These are phyloP conservation scores for Epichloe gansuensis DNA, from an alignment of 2,329 filamentous ascomycete species.

Conservation along the genomic window DNA sequence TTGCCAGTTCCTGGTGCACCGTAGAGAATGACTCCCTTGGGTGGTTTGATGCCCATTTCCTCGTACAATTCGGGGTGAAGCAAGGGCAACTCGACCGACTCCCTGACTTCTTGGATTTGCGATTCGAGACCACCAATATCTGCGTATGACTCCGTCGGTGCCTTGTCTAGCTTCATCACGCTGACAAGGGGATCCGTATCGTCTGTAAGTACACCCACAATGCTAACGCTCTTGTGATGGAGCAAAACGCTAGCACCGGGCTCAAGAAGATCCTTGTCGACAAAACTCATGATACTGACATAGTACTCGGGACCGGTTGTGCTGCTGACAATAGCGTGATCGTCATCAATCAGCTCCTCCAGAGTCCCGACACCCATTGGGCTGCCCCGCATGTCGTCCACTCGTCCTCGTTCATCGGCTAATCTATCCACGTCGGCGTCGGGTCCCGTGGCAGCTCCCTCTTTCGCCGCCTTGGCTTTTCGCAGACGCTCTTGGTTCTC, in stretches of 20 bases:
- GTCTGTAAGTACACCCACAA: conserved; percentile 92
- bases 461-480: conserved; percentile 75
- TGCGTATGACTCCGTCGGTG: conserved; percentile 93
- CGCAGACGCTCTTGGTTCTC: conserved; percentile 96
- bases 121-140: conserved; percentile 93
- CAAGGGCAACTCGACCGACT: conserved; percentile 90
- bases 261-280: conserved; percentile 96
- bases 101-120: conserved; percentile 95
- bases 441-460: conserved; percentile 51
- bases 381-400: conserved; percentile 96
- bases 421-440: conserved; percentile 70
- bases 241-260: conserved; percentile 89
- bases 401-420: conserved; percentile 85
- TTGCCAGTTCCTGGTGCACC: conserved; percentile 95
- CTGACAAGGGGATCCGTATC: conserved; percentile 91
- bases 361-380: conserved; percentile 97
- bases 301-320: conserved; percentile 98
- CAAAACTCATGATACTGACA: conserved; percentile 99
- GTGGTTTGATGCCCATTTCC: conserved; percentile 99
- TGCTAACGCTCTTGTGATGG: conserved; percentile 95
- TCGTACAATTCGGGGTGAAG: conserved; percentile 96
- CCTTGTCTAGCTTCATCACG: conserved; percentile 99
- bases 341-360: conserved; percentile 98
- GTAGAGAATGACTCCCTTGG: conserved; percentile 98
- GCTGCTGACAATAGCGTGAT: conserved; percentile 96